Evolutionary conservation across 2,329 filamentous ascomycete genomes (phyloP).

Genomic region (Colletotrichum sojae): DNA sequence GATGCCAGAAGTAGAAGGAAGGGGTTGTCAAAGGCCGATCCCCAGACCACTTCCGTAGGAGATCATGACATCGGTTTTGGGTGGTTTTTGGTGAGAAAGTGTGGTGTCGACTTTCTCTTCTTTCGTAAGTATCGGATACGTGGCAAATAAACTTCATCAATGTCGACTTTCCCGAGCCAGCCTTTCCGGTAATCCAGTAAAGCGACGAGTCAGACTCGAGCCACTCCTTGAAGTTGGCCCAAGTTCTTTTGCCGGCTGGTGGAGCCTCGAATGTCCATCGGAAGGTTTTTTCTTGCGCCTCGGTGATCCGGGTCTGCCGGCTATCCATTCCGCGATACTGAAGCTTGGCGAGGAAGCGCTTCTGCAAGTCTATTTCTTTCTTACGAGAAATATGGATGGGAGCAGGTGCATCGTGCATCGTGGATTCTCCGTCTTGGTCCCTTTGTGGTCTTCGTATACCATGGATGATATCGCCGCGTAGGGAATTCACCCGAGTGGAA

Average conservation of each 20-base stretch:
- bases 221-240: background rate
- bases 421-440: background rate
- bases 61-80: background rate
- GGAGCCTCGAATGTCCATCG: background rate
- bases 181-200: conserved; percentile 9
- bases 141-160: conserved; percentile 11
- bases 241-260: background rate
- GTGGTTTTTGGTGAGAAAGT: background rate
- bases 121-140: background rate
- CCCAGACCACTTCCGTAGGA: conserved; percentile 48
- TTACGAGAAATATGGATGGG: background rate
- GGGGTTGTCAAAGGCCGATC: background rate
- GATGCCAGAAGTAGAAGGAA: conserved; percentile 20
- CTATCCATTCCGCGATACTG: background rate
- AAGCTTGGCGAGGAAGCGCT: background rate
- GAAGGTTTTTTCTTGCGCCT: background rate
- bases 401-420: background rate
- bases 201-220: background rate
- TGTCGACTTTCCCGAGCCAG: conserved; percentile 9
- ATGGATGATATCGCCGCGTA: too few relatives aligned
- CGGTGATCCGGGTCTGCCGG: background rate
- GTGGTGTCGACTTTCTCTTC: background rate
- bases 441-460: background rate
- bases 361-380: background rate
- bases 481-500: too few relatives aligned